Evolutionary conservation across 164 flowering plant genomes (phyloP).

Genomic region (Vitis cinerea): DNA sequence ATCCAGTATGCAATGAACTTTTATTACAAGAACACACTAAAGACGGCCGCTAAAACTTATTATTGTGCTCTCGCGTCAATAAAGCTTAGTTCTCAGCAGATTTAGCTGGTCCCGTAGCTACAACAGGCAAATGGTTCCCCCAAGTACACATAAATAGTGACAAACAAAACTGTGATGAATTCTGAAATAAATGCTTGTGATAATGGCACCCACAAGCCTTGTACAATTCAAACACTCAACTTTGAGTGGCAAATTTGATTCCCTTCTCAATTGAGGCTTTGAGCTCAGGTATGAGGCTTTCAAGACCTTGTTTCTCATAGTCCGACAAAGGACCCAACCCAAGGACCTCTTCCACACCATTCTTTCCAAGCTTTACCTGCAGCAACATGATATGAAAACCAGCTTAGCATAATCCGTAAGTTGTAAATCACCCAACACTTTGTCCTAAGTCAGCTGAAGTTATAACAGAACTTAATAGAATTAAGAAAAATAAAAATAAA

Average conservation of each 20-base stretch:
- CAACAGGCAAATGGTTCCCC: not conserved
- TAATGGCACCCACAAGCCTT: not conserved
- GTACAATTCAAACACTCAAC: conserved; percentile 5
- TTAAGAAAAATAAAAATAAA: too few species aligned
- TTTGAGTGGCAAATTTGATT: conserved; percentile 64
- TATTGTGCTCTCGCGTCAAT: not conserved
- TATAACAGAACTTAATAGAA: too few species aligned
- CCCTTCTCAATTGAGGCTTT: conserved; percentile 91
- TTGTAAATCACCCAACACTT: not conserved
- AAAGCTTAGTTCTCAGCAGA: not conserved
- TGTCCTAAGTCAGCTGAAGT: not conserved
- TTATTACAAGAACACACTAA: not conserved
- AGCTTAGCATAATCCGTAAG: not conserved
- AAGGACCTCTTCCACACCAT: conserved; percentile 86
- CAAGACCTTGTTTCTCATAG: conserved; percentile 84
- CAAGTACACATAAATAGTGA: not conserved
- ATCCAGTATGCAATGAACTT: not conserved
- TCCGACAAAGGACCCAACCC: conserved; percentile 77
- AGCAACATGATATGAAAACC: not conserved
- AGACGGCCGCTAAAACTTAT: conserved; percentile 4
- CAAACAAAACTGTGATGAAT: conserved; percentile 11
- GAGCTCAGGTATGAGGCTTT: conserved; percentile 71
- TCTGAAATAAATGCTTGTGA: not conserved
- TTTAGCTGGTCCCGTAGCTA: not conserved
- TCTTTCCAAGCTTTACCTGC: conserved; percentile 96